phyloP scores from a whole-genome alignment of 495 filamentous ascomycete genomes.

The Pyrenula aspistea region DNA sequence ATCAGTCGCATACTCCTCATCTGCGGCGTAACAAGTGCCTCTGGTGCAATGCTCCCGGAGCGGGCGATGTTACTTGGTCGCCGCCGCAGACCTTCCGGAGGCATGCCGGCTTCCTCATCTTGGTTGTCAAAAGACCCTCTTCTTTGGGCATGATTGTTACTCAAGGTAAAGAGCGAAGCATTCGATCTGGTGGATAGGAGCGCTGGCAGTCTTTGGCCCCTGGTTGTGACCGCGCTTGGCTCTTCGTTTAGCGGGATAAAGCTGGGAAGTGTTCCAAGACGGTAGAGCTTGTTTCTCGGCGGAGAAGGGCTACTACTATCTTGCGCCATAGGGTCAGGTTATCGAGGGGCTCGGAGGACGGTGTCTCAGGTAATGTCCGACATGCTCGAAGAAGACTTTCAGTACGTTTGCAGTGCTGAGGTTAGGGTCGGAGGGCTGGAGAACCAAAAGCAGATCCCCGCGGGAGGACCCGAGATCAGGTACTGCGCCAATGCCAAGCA shows the following conservation, averaged over 20 bases:
- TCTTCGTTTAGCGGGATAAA: conserved; percentile 17
- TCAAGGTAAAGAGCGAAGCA: conserved; percentile 9
- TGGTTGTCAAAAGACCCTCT: conserved; percentile 4
- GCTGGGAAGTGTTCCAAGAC: conserved; percentile 9
- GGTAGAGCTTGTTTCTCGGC: conserved; percentile 1
- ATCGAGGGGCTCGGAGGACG: background rate
- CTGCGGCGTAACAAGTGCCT: conserved; percentile 49
- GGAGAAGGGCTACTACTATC: background rate
- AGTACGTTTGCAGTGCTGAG: no score
- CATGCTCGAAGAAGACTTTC: background rate
- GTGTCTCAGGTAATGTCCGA: background rate
- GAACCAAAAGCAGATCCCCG: background rate
- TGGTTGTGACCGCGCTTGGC: conserved; percentile 9
- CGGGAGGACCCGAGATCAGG: background rate
- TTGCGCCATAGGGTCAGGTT: background rate
- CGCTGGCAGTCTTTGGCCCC: conserved; percentile 16
- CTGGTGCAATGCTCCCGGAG: conserved; percentile 20
- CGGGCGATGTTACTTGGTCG: conserved; percentile 7
- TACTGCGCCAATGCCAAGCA: no score
- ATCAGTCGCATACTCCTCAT: conserved; percentile 71
- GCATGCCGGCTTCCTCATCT: background rate
- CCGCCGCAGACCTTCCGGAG: background rate
- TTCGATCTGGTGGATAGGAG: conserved; percentile 14
- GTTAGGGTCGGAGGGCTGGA: background rate
- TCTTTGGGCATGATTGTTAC: conserved; percentile 3